Percentiles rank a stretch among this genome's conserved stretches.
Evolutionary conservation across 2,329 filamentous ascomycete genomes (phyloP).

Genomic region (Chalaropsis thielavioides): DNA sequence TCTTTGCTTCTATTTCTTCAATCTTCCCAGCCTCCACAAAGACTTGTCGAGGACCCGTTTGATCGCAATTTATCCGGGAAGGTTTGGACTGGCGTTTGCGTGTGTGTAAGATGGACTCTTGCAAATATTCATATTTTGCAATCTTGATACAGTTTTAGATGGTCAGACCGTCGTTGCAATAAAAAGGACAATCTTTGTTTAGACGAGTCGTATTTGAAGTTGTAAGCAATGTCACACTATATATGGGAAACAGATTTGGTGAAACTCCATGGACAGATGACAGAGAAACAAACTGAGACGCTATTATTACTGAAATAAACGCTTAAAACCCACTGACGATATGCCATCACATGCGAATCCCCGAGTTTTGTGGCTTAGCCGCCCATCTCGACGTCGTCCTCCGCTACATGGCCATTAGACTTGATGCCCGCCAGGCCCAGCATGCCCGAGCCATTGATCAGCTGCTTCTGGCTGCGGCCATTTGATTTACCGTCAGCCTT

Average conservation of each 20-base stretch:
- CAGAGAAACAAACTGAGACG: neutral
- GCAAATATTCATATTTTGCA: neutral
- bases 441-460: constrained; percentile 18
- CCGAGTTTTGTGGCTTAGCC: constrained; percentile 27
- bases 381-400: constrained; percentile 41
- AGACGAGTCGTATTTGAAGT: neutral
- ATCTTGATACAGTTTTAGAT: neutral
- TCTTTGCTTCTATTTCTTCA: constrained; percentile 6
- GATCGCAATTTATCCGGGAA: constrained; percentile 1
- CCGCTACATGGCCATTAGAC: constrained; percentile 29
- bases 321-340: neutral
- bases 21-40: neutral
- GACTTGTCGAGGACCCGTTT: neutral
- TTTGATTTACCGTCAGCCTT: neutral
- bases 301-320: neutral
- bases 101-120: neutral
- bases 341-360: neutral
- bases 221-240: neutral
- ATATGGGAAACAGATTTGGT: too few relatives aligned
- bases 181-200: neutral
- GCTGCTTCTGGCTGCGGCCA: constrained; percentile 18
- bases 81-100: constrained; percentile 7
- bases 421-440: constrained; percentile 27
- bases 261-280: too few relatives aligned
- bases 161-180: neutral